Percentiles rank a stretch among this genome's conserved stretches.
These are phyloP conservation scores for Spinacia oleracea DNA, from an alignment of 179 eudicot species.

Conservation along the genomic window DNA sequence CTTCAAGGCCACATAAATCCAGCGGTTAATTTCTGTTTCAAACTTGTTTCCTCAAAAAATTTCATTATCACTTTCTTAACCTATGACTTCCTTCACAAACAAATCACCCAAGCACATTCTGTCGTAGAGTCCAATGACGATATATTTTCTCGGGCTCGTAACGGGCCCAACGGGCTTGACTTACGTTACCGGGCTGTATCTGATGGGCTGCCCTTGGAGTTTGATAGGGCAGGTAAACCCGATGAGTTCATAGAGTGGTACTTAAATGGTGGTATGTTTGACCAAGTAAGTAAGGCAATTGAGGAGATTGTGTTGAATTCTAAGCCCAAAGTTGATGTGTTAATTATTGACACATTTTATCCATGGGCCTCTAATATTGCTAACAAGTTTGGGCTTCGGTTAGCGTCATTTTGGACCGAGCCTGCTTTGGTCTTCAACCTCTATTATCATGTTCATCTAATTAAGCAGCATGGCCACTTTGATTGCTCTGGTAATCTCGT, in stretches of 20 bases:
- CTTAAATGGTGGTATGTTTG: slow-evolving; percentile 36
- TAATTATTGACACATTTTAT: slow-evolving; percentile 43
- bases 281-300: slow-evolving; percentile 31
- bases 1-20: slow-evolving; percentile 86
- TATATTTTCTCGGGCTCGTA: slow-evolving; percentile 40
- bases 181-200: slow-evolving; percentile 44
- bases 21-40: slow-evolving; percentile 53
- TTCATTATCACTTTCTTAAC: slow-evolving; percentile 73
- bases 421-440: slow-evolving; percentile 40
- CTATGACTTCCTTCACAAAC: slow-evolving; percentile 53
- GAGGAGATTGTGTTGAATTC: slow-evolving; percentile 15
- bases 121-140: slow-evolving; percentile 17
- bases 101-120: slow-evolving; percentile 31
- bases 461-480: slow-evolving; percentile 35
- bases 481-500: slow-evolving; percentile 29
- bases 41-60: slow-evolving; percentile 59
- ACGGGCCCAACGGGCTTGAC: slow-evolving; percentile 41
- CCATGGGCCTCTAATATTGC: slow-evolving; percentile 43
- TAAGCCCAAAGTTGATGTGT: slow-evolving; percentile 21
- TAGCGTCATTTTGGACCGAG: slow-evolving; percentile 50
- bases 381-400: slow-evolving; percentile 27
- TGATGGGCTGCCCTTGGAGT: slow-evolving; percentile 42
- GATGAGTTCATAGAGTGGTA: slow-evolving; percentile 25
- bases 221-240: slow-evolving; percentile 25
- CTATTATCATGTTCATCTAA: slow-evolving; percentile 39